phyloP scores from a whole-genome alignment of 1,139 yeast species.

The Protomyces macrosporus region DNA sequence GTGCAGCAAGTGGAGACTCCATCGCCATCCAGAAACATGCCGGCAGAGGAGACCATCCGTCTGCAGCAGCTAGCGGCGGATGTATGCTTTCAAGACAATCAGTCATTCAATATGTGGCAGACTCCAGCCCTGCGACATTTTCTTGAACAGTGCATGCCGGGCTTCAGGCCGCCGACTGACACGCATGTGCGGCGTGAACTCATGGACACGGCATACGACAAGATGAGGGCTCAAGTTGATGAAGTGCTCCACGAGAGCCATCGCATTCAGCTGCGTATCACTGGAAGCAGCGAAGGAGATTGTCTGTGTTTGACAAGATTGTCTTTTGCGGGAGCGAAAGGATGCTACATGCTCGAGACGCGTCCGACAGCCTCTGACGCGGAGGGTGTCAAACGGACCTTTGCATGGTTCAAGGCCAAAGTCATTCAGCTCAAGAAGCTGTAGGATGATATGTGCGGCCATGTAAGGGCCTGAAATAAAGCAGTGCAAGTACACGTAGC shows the following conservation, averaged over 20 bases:
- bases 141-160: not conserved
- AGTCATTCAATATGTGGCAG: not conserved
- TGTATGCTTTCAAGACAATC: not conserved
- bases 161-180: not conserved
- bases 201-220: not conserved
- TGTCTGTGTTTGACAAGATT: not conserved
- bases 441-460: too few relatives aligned
- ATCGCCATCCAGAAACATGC: too few relatives aligned
- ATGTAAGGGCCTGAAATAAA: too few relatives aligned
- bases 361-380: not conserved
- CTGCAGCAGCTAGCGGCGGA: not conserved
- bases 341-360: not conserved
- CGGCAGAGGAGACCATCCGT: too few relatives aligned
- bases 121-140: not conserved
- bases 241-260: not conserved
- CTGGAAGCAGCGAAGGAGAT: not conserved
- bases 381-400: not conserved
- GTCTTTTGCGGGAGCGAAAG: not conserved
- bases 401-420: not conserved
- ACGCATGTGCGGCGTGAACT: not conserved
- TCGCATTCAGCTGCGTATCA: not conserved
- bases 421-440: not conserved
- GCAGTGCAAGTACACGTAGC: too few relatives aligned
- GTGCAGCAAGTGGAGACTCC: too few relatives aligned
- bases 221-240: not conserved